These are phyloP conservation scores for Pseudozyma hubeiensis DNA, from an alignment of 1,284 basidiomycete species.

Conservation along the genomic window DNA sequence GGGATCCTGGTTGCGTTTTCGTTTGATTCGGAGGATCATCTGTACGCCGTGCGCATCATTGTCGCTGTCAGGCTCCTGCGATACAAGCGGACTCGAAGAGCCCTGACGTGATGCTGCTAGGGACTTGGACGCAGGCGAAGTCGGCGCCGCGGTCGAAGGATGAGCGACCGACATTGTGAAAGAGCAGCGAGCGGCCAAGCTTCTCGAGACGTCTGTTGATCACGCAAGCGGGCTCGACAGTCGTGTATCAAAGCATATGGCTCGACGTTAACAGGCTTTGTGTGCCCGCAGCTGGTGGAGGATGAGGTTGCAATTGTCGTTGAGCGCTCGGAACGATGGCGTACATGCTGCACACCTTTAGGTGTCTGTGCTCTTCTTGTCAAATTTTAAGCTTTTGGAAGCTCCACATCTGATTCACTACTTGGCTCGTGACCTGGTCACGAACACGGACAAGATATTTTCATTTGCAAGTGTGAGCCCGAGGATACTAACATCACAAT, in stretches of 20 bases:
- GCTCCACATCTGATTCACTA: constrained; percentile 8
- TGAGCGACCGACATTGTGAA: constrained; percentile 21
- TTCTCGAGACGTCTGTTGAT: background rate
- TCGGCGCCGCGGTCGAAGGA: constrained; percentile 6
- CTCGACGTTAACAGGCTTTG: background rate
- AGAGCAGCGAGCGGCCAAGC: background rate
- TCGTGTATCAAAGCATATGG: too few relatives aligned
- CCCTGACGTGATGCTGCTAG: constrained; percentile 21
- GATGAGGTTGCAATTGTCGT: background rate
- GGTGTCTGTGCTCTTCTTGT: constrained; percentile 11
- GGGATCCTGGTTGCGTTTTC: constrained; percentile 60
- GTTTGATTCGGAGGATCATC: constrained; percentile 63
- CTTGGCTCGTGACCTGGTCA: background rate
- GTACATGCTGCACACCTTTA: background rate
- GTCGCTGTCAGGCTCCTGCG: constrained; percentile 24
- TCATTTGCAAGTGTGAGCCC: background rate
- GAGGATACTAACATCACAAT: background rate
- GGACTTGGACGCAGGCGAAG: constrained; percentile 20
- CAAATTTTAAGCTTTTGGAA: constrained; percentile 1
- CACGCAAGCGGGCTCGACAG: too few relatives aligned
- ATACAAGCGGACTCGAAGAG: constrained; percentile 25
- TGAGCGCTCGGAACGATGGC: background rate
- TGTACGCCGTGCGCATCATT: constrained; percentile 23
- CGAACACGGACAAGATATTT: too few relatives aligned
- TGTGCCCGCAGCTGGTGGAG: background rate